phyloP scores from a whole-genome alignment of 1,284 basidiomycete genomes.

The Laetiporus sulphureus region DNA sequence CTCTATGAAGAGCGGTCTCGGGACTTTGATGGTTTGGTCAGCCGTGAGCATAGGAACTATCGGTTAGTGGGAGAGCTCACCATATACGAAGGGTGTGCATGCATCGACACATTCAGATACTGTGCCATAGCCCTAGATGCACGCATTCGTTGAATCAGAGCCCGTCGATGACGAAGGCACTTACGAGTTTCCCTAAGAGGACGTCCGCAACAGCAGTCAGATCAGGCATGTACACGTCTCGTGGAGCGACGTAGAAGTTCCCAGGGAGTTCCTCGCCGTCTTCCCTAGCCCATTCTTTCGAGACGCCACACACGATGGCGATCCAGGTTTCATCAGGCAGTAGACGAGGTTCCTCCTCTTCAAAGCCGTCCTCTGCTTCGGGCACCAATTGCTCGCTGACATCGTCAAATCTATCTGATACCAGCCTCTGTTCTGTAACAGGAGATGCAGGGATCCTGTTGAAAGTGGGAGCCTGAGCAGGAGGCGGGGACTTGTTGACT shows the following conservation, averaged over 20 bases:
- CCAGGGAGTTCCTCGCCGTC: conserved; percentile 47
- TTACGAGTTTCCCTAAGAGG: conserved; percentile 68
- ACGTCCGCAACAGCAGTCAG: conserved; percentile 68
- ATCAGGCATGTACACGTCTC: conserved; percentile 76
- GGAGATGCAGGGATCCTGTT: conserved; percentile 26
- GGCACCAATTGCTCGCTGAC: conserved; percentile 1
- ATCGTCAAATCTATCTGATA: not conserved
- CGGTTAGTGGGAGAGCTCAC: conserved; percentile 29
- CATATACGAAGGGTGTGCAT: conserved; percentile 67
- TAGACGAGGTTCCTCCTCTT: conserved; percentile 29
- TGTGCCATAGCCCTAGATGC: conserved; percentile 56
- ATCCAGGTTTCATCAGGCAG: conserved; percentile 69
- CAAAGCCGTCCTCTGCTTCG: conserved; percentile 5
- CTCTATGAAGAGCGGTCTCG: conserved; percentile 72
- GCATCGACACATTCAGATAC: conserved; percentile 69
- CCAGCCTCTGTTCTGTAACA: not conserved
- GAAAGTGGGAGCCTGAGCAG: conserved; percentile 8
- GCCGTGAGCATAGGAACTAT: conserved; percentile 8
- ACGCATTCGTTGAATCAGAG: too few species aligned
- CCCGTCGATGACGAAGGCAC: conserved; percentile 16
- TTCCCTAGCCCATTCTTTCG: conserved; percentile 47
- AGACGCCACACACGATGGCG: conserved; percentile 69
- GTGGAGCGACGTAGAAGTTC: conserved; percentile 68
- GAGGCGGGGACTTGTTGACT: not conserved
- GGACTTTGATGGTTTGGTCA: conserved; percentile 36